Evolutionary conservation across 1,139 yeast genomes (phyloP).

Genomic region (Hemisphaericaspora subhashii): DNA sequence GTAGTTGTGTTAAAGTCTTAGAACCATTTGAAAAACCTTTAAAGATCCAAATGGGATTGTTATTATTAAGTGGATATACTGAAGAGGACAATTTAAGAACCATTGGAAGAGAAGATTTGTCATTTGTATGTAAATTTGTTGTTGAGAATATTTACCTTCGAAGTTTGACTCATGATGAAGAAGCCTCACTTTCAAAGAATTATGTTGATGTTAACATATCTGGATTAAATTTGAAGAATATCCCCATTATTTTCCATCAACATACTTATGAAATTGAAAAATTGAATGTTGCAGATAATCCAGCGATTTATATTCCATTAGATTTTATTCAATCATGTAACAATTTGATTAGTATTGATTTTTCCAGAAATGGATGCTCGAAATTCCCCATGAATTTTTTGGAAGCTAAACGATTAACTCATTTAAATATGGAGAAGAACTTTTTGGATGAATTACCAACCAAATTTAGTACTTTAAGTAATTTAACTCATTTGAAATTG

Average conservation of each 20-base stretch:
- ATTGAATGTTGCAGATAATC: slow-evolving; percentile 83
- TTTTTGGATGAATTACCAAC: slow-evolving; percentile 65
- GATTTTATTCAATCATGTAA: slow-evolving; percentile 85
- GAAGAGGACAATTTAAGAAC: slow-evolving; percentile 73
- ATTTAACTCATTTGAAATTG: slow-evolving; percentile 57
- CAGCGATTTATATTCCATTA: slow-evolving; percentile 77
- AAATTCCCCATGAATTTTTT: slow-evolving; percentile 73
- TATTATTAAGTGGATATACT: slow-evolving; percentile 78
- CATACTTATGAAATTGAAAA: slow-evolving; percentile 81
- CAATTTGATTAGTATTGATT: slow-evolving; percentile 65
- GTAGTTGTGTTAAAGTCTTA: slow-evolving; percentile 74
- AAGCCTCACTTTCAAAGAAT: slow-evolving; percentile 60
- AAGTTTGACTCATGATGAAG: slow-evolving; percentile 67
- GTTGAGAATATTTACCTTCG: slow-evolving; percentile 72
- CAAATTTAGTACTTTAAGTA: slow-evolving; percentile 51
- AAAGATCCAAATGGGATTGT: slow-evolving; percentile 69
- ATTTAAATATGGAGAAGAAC: slow-evolving; percentile 77
- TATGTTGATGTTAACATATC: slow-evolving; percentile 75
- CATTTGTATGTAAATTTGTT: slow-evolving; percentile 82
- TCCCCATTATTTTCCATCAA: slow-evolving; percentile 80
- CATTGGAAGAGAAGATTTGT: slow-evolving; percentile 84
- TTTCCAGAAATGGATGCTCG: slow-evolving; percentile 72
- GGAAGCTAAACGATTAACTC: slow-evolving; percentile 66
- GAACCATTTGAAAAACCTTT: slow-evolving; percentile 77
- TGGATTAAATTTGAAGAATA: slow-evolving; percentile 74